These are phyloP conservation scores for Penicillium subrubescens DNA, from an alignment of 495 filamentous ascomycete genomes.

Conservation along the genomic window DNA sequence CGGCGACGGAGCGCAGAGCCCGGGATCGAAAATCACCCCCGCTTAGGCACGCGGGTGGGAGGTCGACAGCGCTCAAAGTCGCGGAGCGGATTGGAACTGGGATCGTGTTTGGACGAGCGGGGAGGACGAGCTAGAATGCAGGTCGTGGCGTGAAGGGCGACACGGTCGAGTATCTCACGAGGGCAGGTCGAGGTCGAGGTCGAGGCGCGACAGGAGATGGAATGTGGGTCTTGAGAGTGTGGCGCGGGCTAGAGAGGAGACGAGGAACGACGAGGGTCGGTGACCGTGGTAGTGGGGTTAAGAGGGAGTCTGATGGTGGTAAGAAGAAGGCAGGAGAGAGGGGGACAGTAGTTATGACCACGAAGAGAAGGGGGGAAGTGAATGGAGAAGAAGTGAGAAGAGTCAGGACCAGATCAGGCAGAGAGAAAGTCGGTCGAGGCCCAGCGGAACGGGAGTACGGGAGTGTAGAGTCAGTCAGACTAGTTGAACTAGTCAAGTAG, in stretches of 20 bases:
- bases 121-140: background rate
- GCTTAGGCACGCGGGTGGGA: conserved; percentile 9
- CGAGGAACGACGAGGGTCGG: conserved; percentile 1
- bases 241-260: conserved; percentile 6
- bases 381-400: conserved; percentile 10
- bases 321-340: conserved; percentile 5
- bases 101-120: background rate
- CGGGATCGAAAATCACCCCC: conserved; percentile 12
- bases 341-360: background rate
- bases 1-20: conserved; percentile 21
- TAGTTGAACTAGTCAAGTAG: background rate
- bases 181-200: conserved; percentile 2
- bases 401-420: conserved; percentile 3
- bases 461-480: background rate
- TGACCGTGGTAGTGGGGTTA: background rate
- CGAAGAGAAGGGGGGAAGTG: conserved; percentile 9
- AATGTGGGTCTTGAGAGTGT: conserved; percentile 22
- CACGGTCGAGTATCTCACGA: background rate
- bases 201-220: conserved; percentile 13
- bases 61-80: conserved; percentile 5
- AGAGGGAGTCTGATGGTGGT: background rate
- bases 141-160: conserved; percentile 4
- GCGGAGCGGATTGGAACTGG: conserved; percentile 1
- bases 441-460: background rate
- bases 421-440: background rate